Evolutionary conservation across 257 asterid genomes (phyloP), one percentile per base, ranked within the genome.

Genomic region (Thymus mandschuricus): DNA sequence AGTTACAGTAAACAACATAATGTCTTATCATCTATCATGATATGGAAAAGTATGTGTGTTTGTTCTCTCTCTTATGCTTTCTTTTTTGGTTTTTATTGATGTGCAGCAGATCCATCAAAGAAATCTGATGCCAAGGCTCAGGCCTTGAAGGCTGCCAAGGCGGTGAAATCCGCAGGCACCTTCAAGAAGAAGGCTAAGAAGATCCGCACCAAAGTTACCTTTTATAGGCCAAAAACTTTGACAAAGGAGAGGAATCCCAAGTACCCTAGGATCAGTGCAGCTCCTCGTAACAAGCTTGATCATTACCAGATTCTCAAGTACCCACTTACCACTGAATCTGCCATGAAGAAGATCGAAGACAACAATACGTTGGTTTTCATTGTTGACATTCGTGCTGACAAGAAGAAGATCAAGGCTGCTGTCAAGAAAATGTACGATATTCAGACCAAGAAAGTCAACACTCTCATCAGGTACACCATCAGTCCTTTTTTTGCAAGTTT

Each of bases 401-500:
- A 80, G 82, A 80, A 80, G 79, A 82, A 80, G 72, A 82, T 85
- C 65, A 85, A 80, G 82, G 87, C 63, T 70, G 87, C 87, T 0
- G 86, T 82, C 41, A 85, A 82, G 85, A 85, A 85, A 28, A 82
- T 85, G 89, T 85, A 85, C 3, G 87, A 80, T 64, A 82, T 82
- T 40, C 87, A 78, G 79, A 69, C 80, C 56, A 85, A 80, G 82
- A 82, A 80, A 61, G 82, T 82, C 44, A 82, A 85, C 79, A 85
- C 89, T 0, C 84, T 85, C 49, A 80, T 82, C 86, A 78, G 87
- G 89, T 85, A 79, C 21, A 35, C 28, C 21, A 9, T 0, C 41
- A 5, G 15, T 52, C 50, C 2, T 12, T 40, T 63, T 10, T 10
- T 30, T 57, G 3, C 3, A 30, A 7, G 15, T 10, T 56, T 3